Evolutionary conservation across 257 asterid genomes (phyloP).

Genomic region (Paulownia fortunei): DNA sequence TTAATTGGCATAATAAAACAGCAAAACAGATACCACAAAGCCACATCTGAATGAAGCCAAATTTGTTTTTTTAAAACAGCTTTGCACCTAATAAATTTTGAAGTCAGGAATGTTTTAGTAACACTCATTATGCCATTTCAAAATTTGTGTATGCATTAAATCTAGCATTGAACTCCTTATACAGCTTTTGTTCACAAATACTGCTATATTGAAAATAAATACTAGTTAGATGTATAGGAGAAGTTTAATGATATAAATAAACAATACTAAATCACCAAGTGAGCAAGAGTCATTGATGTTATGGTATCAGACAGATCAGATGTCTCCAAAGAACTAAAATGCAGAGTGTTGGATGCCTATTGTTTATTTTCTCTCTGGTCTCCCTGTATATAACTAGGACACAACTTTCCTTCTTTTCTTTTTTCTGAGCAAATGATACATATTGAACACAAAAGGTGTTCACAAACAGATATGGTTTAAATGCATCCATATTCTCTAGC

Average conservation of each 20-base stretch:
- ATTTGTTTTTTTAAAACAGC: background rate
- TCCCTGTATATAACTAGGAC: background rate
- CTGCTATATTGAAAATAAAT: background rate
- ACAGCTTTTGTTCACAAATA: background rate
- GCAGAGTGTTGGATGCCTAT: background rate
- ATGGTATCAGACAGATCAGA: background rate
- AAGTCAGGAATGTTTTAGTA: background rate
- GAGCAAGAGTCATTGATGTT: background rate
- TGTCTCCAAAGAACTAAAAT: slow-evolving; percentile 4
- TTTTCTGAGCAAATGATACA: background rate
- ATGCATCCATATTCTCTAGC: background rate
- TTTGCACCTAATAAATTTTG: background rate
- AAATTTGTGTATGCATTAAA: background rate
- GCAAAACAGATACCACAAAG: slow-evolving; percentile 7
- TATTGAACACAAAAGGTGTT: background rate
- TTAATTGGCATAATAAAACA: slow-evolving; percentile 15
- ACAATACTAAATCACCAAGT: background rate
- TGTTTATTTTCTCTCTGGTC: background rate
- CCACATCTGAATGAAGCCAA: slow-evolving; percentile 11
- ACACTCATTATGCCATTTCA: slow-evolving; percentile 3
- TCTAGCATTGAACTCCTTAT: background rate
- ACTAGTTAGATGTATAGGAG: background rate
- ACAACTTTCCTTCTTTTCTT: background rate
- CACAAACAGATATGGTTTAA: background rate
- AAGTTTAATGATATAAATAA: background rate